These are phyloP conservation scores for Euphorbia tirucalli DNA, from an alignment of 345 rosid genomes.

Conservation along the genomic window DNA sequence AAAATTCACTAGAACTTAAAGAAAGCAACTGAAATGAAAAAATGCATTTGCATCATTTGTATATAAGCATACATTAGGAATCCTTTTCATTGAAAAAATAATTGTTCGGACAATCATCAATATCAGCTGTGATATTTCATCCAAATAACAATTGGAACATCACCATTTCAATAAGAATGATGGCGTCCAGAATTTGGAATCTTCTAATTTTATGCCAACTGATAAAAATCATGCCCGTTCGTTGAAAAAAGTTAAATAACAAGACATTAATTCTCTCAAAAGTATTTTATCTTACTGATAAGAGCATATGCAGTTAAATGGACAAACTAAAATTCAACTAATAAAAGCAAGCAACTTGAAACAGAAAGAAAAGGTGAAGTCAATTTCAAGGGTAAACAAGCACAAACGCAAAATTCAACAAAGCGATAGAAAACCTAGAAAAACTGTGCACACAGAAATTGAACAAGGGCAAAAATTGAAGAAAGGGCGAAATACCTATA, in stretches of 20 bases:
- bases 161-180: background rate
- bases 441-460: too few relatives aligned
- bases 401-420: background rate
- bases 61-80: background rate
- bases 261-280: background rate
- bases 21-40: background rate
- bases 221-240: background rate
- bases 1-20: background rate
- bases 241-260: background rate
- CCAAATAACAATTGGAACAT: background rate
- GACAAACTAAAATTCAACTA: background rate
- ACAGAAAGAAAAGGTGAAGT: background rate
- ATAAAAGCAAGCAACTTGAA: background rate
- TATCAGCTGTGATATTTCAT: background rate
- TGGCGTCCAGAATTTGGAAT: background rate
- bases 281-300: background rate
- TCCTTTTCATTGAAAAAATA: background rate
- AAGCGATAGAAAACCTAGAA: background rate
- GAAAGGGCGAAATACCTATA: constrained; percentile 45
- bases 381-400: background rate
- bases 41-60: background rate
- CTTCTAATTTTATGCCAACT: background rate
- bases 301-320: background rate
- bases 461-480: background rate
- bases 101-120: background rate